phyloP scores from a whole-genome alignment of 305 asterid species.

The Rubia tinctorum region DNA sequence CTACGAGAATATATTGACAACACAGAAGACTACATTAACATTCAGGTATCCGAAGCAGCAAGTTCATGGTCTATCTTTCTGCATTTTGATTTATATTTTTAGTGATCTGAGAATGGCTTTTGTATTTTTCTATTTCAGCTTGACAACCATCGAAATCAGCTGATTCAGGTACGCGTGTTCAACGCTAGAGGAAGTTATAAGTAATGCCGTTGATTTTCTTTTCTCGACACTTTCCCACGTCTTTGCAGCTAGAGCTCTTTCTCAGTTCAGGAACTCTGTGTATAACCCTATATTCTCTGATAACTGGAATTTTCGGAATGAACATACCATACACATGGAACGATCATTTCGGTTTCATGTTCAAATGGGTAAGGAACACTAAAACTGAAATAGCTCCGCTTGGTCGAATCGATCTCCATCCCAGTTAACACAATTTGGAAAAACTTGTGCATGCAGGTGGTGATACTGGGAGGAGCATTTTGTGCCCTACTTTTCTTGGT shows the following conservation, averaged over 20 bases:
- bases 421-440: background rate
- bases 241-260: conserved; percentile 75
- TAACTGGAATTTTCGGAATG: conserved; percentile 86
- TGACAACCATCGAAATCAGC: conserved; percentile 95
- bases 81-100: conserved; percentile 1
- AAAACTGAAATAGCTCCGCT: background rate
- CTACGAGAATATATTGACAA: conserved; percentile 88
- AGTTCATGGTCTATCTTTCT: background rate
- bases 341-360: conserved; percentile 49
- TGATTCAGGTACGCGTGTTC: conserved; percentile 55
- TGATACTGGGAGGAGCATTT: conserved; percentile 29
- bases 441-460: conserved; percentile 52
- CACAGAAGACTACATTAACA: conserved; percentile 94
- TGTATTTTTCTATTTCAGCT: conserved; percentile 45
- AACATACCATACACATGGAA: conserved; percentile 93
- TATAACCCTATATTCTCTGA: conserved; percentile 55
- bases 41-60: conserved; percentile 53
- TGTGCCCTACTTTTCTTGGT: conserved; percentile 38
- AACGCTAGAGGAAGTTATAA: background rate
- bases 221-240: background rate
- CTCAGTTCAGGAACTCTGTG: conserved; percentile 85
- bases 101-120: conserved; percentile 9
- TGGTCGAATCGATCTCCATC: background rate
- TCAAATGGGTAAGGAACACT: conserved; percentile 68
- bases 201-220: background rate